Base-by-base conservation (phyloP, 2,329 filamentous ascomycete species). In the Pseudofabraea citricarpa region DNA sequence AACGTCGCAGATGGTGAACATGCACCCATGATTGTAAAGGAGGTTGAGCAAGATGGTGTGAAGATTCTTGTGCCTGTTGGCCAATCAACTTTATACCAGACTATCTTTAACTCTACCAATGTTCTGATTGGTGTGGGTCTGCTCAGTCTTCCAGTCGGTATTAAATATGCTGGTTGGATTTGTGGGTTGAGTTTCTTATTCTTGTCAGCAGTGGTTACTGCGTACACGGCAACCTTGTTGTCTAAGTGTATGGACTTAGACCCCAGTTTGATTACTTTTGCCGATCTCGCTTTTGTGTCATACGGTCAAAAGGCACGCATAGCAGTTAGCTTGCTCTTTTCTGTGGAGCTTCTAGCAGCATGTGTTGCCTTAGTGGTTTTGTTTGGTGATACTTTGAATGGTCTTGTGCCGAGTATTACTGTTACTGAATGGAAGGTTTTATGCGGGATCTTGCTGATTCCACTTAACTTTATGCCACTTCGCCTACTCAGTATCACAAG, bases 11-110 rank as follows among this genome's bases (percentile, higher is more conserved):
- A 79, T 49, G 75, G 75, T 21, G 83, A 85, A 55, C 72, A 77
- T 23, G 81, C 87, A 52, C 87, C 88, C 2, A 75, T 96, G 43
- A 69, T 95, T n/a, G 83, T 96, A 41, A 91, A 90, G 67, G 86
- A 90, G 63, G 77, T 95, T 10, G 87, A 94, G 61, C 87, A 93
- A 56, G 89, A 93, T 53, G 89, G 93, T 16, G 35, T 37, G 32
- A 89, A 85, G 58, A 78, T 91, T 37, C 78, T 91, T 54, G 78
- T 91, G 2, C 83, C 95, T 2, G 85, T 95, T 49, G 91, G 91
- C 29, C 90, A 94, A 68, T 95, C 89, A n/a, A 98, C 91, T 1
- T 73, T 97, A 13, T 90, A 90, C 0, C 91, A 97, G 68, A 97
- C 91, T 6, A 78, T 96, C 49, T 95, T 97, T 73, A 98, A 98